Conservation (phyloP, 768 basidiomycete genomes). For the Boletus reticuloceps region DNA sequence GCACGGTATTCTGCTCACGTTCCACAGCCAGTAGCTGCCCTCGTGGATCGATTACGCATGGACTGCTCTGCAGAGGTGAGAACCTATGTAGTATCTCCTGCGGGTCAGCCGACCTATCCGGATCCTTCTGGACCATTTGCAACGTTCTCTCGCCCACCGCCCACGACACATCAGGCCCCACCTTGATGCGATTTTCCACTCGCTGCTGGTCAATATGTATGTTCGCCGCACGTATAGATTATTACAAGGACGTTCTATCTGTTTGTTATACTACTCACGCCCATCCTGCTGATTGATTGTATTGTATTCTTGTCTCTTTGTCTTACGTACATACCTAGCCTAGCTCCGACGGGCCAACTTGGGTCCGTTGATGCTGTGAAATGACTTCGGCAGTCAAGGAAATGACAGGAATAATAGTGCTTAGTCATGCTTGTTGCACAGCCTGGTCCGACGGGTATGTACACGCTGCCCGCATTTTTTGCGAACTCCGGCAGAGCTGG, state of each 20-base stretch:
- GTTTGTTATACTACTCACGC: constrained; percentile 20
- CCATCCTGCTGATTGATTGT: constrained; percentile 17
- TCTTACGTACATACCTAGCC: constrained; percentile 17
- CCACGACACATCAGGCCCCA: constrained; percentile 10
- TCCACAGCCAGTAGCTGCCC: constrained; percentile 35
- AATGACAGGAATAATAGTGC: too few relatives aligned
- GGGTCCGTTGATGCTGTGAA: not conserved
- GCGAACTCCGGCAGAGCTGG: constrained; percentile 25
- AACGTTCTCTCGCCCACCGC: constrained; percentile 40
- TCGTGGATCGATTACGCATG: constrained; percentile 47
- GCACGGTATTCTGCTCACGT: constrained; percentile 16
- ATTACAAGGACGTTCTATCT: constrained; percentile 11
- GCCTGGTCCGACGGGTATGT: constrained; percentile 5
- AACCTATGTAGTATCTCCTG: constrained; percentile 49
- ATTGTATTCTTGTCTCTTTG: constrained; percentile 15
- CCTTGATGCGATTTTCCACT: constrained; percentile 4
- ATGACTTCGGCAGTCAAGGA: too few relatives aligned
- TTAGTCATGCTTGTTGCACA: constrained; percentile 9
- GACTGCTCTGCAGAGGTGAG: constrained; percentile 63
- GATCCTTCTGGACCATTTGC: constrained; percentile 25
- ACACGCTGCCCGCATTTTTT: constrained; percentile 6
- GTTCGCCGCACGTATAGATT: constrained; percentile 16
- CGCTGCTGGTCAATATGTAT: not conserved
- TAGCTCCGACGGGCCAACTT: not conserved
- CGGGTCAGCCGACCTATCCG: constrained; percentile 12